Evolutionary conservation across 2,329 filamentous ascomycete genomes (phyloP).

Genomic region (Hypoxylon sp.): DNA sequence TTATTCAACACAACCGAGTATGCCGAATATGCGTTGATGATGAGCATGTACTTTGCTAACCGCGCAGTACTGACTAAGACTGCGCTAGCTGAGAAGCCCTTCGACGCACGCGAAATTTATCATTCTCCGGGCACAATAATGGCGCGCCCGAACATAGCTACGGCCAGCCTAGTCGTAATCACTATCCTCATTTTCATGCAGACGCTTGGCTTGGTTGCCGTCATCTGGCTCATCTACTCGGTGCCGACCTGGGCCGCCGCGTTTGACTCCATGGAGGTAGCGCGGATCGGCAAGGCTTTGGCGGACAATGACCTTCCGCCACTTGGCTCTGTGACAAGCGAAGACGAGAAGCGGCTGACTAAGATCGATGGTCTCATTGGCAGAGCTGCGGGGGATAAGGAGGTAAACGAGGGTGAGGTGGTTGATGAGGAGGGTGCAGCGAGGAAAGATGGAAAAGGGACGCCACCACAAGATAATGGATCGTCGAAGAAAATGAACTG

Average conservation of each 20-base stretch:
- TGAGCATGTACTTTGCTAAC: conserved; percentile 42
- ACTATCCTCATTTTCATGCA: conserved; percentile 32
- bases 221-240: conserved; percentile 30
- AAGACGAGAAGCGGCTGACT: conserved; percentile 23
- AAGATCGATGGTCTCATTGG: conserved; percentile 28
- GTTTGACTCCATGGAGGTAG: conserved; percentile 28
- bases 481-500: background rate
- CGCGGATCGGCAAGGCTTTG: conserved; percentile 31
- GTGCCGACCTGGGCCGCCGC: conserved; percentile 35
- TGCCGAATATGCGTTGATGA: conserved; percentile 39
- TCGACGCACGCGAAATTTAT: conserved; percentile 29
- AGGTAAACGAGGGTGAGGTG: background rate
- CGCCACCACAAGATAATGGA: background rate
- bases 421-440: background rate
- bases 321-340: conserved; percentile 21
- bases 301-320: conserved; percentile 30
- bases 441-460: background rate
- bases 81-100: background rate
- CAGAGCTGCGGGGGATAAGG: background rate
- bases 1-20: conserved; percentile 22
- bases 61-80: conserved; percentile 34
- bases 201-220: conserved; percentile 12
- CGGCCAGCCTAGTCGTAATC: conserved; percentile 28
- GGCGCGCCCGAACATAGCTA: conserved; percentile 23
- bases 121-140: conserved; percentile 29